Conservation (phyloP, 345 rosid genomes). For the Eucalyptus camaldulensis region DNA sequence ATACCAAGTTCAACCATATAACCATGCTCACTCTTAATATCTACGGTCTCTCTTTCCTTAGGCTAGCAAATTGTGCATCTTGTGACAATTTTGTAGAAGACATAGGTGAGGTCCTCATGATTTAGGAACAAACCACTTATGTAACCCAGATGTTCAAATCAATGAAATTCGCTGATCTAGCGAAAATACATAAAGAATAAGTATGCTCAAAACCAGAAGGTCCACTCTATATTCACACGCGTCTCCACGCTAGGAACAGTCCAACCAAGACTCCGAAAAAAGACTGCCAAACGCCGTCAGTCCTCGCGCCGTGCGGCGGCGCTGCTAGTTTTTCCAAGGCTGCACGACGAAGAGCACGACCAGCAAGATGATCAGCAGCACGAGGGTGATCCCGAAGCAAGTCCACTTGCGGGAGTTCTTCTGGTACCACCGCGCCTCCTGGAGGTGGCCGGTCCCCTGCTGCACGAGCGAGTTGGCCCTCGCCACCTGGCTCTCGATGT, state of each 20-base stretch:
- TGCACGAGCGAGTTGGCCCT: constrained; percentile 63
- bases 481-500: constrained; percentile 64
- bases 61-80: background rate
- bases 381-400: constrained; percentile 43
- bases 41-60: background rate
- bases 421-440: constrained; percentile 56
- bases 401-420: constrained; percentile 77
- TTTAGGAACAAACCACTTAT: background rate
- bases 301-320: background rate
- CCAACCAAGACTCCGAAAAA: background rate
- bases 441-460: constrained; percentile 42
- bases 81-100: background rate
- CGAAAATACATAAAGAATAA: background rate
- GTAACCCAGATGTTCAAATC: background rate
- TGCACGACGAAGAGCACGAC: constrained; percentile 40
- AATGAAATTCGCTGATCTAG: background rate
- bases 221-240: background rate
- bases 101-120: background rate
- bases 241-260: background rate
- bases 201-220: background rate
- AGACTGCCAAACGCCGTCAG: background rate
- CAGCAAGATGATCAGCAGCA: constrained; percentile 48
- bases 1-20: too few species aligned
- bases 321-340: constrained; percentile 38
- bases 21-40: too few species aligned